Evolutionary conservation across 768 basidiomycete genomes (phyloP).

Genomic region (Gloeopeniophorella convolvens): DNA sequence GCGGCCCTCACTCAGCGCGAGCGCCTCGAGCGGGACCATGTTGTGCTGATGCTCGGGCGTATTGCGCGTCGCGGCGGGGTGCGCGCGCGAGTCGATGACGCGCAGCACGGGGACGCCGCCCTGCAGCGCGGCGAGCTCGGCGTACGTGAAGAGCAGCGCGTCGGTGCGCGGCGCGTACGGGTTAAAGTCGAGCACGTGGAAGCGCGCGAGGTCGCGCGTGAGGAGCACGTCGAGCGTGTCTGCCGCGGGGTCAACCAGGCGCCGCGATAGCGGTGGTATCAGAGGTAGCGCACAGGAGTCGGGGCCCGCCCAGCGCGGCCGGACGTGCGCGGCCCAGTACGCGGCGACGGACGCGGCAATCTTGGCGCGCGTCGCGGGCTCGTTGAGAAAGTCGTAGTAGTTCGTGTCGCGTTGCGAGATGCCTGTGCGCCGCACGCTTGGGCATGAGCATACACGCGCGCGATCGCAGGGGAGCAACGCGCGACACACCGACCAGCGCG

Average conservation of each 20-base stretch:
- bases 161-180: conserved; percentile 86
- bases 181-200: conserved; percentile 87
- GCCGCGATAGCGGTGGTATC: neutral
- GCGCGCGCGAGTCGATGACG: conserved; percentile 67
- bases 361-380: conserved; percentile 43
- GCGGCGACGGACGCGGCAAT: conserved; percentile 45
- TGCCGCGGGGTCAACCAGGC: conserved; percentile 27
- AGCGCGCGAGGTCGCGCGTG: conserved; percentile 68
- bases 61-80: conserved; percentile 60
- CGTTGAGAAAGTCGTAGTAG: conserved; percentile 81
- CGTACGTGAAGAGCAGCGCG: conserved; percentile 76
- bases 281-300: conserved; percentile 54
- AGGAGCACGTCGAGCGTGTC: conserved; percentile 85
- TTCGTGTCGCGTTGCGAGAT: conserved; percentile 86
- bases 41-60: conserved; percentile 78
- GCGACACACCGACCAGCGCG: conserved; percentile 66
- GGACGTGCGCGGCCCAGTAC: conserved; percentile 69
- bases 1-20: conserved; percentile 70
- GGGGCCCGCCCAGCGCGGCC: conserved; percentile 47
- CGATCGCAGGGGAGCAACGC: neutral
- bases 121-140: conserved; percentile 46
- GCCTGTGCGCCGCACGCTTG: conserved; percentile 35
- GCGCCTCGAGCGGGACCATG: conserved; percentile 86
- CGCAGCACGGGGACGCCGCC: conserved; percentile 35
- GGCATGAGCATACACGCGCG: neutral